Conservation (phyloP, 805 yeast genomes). For the Pichia californica region DNA sequence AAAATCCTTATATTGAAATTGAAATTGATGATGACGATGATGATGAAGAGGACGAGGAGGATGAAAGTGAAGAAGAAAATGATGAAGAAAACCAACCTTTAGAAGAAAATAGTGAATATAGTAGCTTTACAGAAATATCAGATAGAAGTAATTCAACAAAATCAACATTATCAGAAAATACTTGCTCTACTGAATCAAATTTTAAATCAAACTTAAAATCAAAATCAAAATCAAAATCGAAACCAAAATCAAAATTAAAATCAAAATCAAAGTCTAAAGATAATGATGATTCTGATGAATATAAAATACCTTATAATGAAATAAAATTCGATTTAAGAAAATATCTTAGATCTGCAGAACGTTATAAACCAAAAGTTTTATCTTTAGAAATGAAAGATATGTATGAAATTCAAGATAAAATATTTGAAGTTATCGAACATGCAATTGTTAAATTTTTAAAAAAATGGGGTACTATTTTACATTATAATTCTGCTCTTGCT, state of each 20-base stretch:
- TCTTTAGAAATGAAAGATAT: conserved; percentile 28
- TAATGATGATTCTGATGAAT: conserved; percentile 10
- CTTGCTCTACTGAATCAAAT: too few species aligned
- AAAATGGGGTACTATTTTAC: conserved; percentile 74
- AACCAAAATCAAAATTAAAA: too few species aligned
- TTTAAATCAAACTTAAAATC: not conserved
- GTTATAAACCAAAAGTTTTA: conserved; percentile 29
- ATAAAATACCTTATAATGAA: conserved; percentile 25
- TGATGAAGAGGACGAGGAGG: conserved; percentile 22
- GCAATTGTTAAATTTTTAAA: conserved; percentile 57
- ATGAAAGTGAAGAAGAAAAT: conserved; percentile 10
- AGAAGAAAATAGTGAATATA: not conserved
- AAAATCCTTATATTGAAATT: conserved; percentile 65
- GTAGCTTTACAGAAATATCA: conserved; percentile 15
- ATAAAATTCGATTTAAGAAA: conserved; percentile 55
- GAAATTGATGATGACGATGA: conserved; percentile 40
- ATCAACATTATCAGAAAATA: not conserved
- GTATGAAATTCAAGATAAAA: conserved; percentile 41
- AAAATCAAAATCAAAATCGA: too few species aligned
- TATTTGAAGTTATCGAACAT: conserved; percentile 50
- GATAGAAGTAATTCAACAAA: conserved; percentile 3
- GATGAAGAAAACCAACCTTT: too few species aligned
- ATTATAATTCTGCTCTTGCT: conserved; percentile 74
- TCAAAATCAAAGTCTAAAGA: conserved; percentile 7
- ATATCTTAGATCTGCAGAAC: conserved; percentile 43